Evolutionary conservation across 352 stramenopile genomes (phyloP).

Genomic region (Aphanomyces cochlioides): DNA sequence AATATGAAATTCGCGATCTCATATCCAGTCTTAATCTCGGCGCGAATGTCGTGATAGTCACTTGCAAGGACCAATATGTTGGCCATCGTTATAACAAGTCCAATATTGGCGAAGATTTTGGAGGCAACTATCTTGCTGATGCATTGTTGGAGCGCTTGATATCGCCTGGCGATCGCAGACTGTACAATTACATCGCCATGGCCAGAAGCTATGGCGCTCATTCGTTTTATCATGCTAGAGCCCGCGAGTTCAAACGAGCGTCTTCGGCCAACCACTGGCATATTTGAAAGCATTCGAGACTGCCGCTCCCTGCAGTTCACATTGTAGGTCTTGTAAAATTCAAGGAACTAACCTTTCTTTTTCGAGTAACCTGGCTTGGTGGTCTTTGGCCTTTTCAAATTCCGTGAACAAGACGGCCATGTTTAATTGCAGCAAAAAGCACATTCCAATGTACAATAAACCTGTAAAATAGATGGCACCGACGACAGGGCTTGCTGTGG

Average conservation of each 20-base stretch:
- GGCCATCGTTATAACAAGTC: slow-evolving; percentile 74
- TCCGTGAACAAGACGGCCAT: slow-evolving; percentile 51
- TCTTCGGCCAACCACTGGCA: neutral
- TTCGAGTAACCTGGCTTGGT: slow-evolving; percentile 35
- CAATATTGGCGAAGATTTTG: slow-evolving; percentile 46
- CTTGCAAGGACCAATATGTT: slow-evolving; percentile 80
- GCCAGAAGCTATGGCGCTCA: neutral
- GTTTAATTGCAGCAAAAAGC: slow-evolving; percentile 56
- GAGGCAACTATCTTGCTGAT: slow-evolving; percentile 35
- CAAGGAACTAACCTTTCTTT: slow-evolving; percentile 3
- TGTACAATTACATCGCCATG: neutral
- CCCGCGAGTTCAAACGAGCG: neutral
- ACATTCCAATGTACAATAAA: slow-evolving; percentile 83
- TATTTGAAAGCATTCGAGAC: neutral
- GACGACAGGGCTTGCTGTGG: slow-evolving; percentile 52
- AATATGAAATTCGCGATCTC: slow-evolving; percentile 40
- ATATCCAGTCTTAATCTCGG: neutral
- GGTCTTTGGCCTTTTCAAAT: slow-evolving; percentile 34
- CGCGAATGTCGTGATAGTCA: slow-evolving; percentile 66
- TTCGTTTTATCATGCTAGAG: neutral
- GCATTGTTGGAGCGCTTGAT: neutral
- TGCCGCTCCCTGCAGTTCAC: neutral
- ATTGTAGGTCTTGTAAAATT: neutral
- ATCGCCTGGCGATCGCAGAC: neutral
- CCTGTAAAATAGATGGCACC: slow-evolving; percentile 81